These are phyloP conservation scores for Keithomyces neogunnii DNA, from an alignment of 2,329 filamentous ascomycete genomes.

Conservation along the genomic window DNA sequence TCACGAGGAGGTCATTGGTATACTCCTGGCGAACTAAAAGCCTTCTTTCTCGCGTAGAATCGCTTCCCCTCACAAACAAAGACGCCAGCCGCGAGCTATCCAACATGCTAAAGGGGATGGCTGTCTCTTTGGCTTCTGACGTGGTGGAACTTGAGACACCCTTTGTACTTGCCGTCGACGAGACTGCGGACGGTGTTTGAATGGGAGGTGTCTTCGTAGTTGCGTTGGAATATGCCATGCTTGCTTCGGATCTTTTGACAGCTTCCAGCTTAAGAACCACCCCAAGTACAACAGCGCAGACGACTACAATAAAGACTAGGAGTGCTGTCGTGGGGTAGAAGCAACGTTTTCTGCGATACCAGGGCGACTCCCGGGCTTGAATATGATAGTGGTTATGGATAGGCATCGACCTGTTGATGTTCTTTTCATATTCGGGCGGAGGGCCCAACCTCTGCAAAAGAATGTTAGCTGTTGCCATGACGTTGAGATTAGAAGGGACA, in stretches of 20 bases:
- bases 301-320: slow-evolving; percentile 5
- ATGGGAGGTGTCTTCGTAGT: neutral
- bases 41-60: slow-evolving; percentile 3
- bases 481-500: neutral
- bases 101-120: slow-evolving; percentile 7
- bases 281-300: slow-evolving; percentile 6
- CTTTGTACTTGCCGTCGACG: neutral
- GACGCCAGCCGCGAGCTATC: slow-evolving; percentile 12
- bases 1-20: slow-evolving; percentile 10
- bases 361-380: neutral
- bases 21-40: slow-evolving; percentile 16
- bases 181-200: neutral
- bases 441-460: neutral
- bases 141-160: neutral
- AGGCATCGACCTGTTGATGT: neutral
- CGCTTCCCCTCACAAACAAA: slow-evolving; percentile 4
- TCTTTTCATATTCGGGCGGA: slow-evolving; percentile 3
- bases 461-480: neutral
- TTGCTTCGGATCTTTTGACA: neutral
- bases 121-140: neutral
- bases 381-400: slow-evolving; percentile 13
- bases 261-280: slow-evolving; percentile 11
- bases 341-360: slow-evolving; percentile 10
- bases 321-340: slow-evolving; percentile 6
- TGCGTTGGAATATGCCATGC: no score